Evolutionary conservation across 306 rosid genomes (phyloP).

Genomic region (Cercis canadensis): DNA sequence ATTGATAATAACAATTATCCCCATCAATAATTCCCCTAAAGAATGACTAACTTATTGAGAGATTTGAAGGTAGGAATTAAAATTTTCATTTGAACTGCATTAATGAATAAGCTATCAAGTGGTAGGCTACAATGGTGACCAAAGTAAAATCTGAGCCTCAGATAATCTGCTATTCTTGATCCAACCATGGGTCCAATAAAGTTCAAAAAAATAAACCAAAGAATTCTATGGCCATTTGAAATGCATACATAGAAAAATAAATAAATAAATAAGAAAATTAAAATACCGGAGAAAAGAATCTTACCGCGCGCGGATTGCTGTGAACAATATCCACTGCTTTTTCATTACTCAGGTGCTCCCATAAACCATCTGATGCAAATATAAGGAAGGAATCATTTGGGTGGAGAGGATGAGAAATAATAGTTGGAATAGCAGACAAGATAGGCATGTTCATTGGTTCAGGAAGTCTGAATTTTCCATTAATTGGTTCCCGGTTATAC

Average conservation of each 20-base stretch:
- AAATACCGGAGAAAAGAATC: constrained; percentile 36
- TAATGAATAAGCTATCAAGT: not conserved
- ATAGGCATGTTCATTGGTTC: constrained; percentile 87
- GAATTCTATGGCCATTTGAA: constrained; percentile 13
- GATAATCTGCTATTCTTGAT: constrained; percentile 6
- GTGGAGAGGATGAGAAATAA: constrained; percentile 78
- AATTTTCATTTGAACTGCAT: not conserved
- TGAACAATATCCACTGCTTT: constrained; percentile 91
- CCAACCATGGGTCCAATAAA: constrained; percentile 11
- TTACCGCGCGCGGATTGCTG: constrained; percentile 73
- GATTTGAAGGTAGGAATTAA: not conserved
- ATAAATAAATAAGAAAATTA: constrained; percentile 21
- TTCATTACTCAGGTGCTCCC: constrained; percentile 95
- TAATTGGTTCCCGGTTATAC: constrained; percentile 76
- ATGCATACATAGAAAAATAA: constrained; percentile 7
- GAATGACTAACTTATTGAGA: not conserved
- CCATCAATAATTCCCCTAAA: too few relatives aligned
- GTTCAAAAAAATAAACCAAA: constrained; percentile 16
- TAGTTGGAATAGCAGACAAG: constrained; percentile 78
- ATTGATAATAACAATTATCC: too few relatives aligned
- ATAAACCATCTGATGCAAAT: constrained; percentile 97
- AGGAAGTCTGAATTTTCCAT: constrained; percentile 77
- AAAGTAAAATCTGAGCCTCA: not conserved
- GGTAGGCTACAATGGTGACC: not conserved
- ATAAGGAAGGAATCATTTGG: constrained; percentile 93